phyloP scores from a whole-genome alignment of 805 yeast species.

The Yamadazyma akitaensis region DNA sequence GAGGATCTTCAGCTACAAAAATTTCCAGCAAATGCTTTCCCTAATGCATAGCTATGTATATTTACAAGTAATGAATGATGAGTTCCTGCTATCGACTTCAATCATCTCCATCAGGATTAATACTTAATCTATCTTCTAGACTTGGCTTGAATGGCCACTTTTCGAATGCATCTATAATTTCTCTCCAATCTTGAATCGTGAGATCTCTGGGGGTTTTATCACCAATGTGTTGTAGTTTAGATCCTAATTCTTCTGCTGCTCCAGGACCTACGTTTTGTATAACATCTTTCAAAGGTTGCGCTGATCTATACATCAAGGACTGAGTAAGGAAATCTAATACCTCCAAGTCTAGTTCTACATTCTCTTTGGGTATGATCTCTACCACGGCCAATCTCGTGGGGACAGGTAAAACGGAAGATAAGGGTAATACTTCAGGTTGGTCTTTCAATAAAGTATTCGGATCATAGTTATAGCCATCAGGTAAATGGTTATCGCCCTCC shows the following conservation, averaged over 20 bases:
- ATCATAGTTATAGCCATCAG: slow-evolving; percentile 32
- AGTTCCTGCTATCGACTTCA: background rate
- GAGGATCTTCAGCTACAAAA: slow-evolving; percentile 5
- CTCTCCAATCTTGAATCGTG: slow-evolving; percentile 51
- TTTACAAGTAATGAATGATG: background rate
- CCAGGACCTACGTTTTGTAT: slow-evolving; percentile 75
- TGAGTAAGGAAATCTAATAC: slow-evolving; percentile 67
- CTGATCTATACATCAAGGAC: slow-evolving; percentile 49
- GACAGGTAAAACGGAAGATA: slow-evolving; percentile 24
- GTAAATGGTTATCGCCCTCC: slow-evolving; percentile 16
- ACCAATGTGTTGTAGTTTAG: slow-evolving; percentile 27
- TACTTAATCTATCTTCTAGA: slow-evolving; percentile 17
- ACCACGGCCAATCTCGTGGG: slow-evolving; percentile 49
- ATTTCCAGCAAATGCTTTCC: slow-evolving; percentile 5
- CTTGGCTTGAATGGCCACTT: slow-evolving; percentile 87
- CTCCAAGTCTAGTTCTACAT: slow-evolving; percentile 38
- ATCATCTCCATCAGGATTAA: slow-evolving; percentile 9
- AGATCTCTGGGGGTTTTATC: slow-evolving; percentile 47
- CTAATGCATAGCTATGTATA: background rate
- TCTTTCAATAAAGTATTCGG: slow-evolving; percentile 35
- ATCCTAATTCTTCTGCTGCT: slow-evolving; percentile 53
- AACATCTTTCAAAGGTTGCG: slow-evolving; percentile 37
- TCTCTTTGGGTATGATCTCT: slow-evolving; percentile 47
- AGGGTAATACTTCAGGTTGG: slow-evolving; percentile 33
- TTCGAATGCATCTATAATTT: slow-evolving; percentile 50